Conservation (phyloP, 148 eudicot species). For the Arctostaphylos glauca region DNA sequence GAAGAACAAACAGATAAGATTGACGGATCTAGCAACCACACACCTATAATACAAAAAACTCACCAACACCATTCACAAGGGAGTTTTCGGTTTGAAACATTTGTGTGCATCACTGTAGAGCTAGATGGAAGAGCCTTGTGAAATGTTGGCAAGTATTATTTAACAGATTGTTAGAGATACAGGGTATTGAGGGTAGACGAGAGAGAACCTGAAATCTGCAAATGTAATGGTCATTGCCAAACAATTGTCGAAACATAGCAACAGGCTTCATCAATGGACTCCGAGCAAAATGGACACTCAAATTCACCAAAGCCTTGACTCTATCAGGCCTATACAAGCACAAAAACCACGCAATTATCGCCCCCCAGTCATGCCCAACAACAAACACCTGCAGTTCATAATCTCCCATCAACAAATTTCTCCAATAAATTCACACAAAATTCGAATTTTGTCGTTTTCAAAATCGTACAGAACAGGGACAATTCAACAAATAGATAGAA, state of each 20-base stretch:
- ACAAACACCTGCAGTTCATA: neutral
- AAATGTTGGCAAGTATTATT: too few species aligned
- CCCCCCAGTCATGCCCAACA: constrained; percentile 18
- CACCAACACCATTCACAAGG: too few species aligned
- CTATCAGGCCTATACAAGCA: constrained; percentile 20
- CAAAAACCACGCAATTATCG: constrained; percentile 12
- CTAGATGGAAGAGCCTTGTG: too few species aligned
- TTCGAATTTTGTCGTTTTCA: neutral
- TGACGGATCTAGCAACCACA: too few species aligned
- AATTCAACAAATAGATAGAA: too few species aligned
- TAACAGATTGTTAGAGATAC: neutral
- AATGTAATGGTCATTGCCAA: constrained; percentile 19
- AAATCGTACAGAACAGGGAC: too few species aligned
- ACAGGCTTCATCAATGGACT: neutral
- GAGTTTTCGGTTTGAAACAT: too few species aligned
- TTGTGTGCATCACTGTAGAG: too few species aligned
- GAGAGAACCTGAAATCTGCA: constrained; percentile 18
- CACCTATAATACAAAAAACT: too few species aligned
- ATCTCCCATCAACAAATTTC: neutral
- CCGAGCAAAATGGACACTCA: constrained; percentile 16
- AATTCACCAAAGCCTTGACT: constrained; percentile 17
- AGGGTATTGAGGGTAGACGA: neutral
- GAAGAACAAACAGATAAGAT: too few species aligned
- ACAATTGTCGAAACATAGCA: constrained; percentile 1
- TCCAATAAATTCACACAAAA: neutral